Percentiles rank a stretch among this genome's conserved stretches.
These are phyloP conservation scores for Cubamyces sp. DNA, from an alignment of 768 basidiomycete species.

Conservation along the genomic window DNA sequence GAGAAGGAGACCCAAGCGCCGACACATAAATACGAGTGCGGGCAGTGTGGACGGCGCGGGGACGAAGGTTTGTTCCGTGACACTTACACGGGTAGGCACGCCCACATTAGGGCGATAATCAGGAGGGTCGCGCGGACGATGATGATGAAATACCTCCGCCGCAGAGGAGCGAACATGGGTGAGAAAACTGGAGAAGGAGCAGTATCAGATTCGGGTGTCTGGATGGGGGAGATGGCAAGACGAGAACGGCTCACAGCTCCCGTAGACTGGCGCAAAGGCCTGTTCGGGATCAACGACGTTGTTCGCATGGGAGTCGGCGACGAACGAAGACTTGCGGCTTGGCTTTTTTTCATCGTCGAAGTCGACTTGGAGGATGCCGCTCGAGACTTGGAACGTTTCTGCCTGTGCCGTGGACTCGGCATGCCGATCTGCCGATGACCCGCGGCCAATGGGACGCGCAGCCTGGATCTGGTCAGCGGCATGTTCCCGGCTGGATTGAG, in stretches of 20 bases:
- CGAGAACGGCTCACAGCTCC: slow-evolving; percentile 12
- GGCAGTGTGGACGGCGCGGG: slow-evolving; percentile 2
- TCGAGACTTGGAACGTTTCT: slow-evolving; percentile 13
- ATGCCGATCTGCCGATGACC: slow-evolving; percentile 25
- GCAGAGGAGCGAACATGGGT: slow-evolving; percentile 29
- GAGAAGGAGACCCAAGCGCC: not conserved
- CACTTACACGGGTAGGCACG: slow-evolving; percentile 44
- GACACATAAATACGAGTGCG: not conserved
- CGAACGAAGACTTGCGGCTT: slow-evolving; percentile 22
- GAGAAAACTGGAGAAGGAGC: slow-evolving; percentile 28
- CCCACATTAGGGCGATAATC: slow-evolving; percentile 44
- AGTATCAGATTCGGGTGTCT: not conserved
- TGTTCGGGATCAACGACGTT: not conserved
- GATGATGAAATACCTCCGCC: slow-evolving; percentile 38
- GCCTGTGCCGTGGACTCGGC: slow-evolving; percentile 19
- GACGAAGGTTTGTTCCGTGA: not conserved
- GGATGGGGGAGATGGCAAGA: not conserved
- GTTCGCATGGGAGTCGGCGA: slow-evolving; percentile 7
- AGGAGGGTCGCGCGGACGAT: slow-evolving; percentile 36
- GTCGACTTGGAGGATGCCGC: slow-evolving; percentile 21
- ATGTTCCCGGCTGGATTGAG: slow-evolving; percentile 18
- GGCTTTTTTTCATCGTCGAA: slow-evolving; percentile 14
- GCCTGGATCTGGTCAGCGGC: slow-evolving; percentile 18
- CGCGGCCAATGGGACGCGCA: slow-evolving; percentile 18
- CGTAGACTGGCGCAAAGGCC: not conserved